Evolutionary conservation across 2,329 filamentous ascomycete genomes (phyloP).

Genomic region (Orbilia ellipsospora): DNA sequence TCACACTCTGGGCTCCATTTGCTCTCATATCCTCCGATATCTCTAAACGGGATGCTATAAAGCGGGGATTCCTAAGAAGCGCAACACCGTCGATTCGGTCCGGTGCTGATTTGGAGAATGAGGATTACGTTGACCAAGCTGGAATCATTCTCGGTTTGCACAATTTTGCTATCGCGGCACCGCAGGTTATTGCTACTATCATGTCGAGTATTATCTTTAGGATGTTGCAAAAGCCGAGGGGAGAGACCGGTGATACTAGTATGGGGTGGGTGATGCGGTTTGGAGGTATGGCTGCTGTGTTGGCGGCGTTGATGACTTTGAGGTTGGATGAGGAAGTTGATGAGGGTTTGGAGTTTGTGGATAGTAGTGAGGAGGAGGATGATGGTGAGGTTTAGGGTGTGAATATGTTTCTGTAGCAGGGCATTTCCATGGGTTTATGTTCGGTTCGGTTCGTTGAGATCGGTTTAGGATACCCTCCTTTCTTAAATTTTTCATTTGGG

Average conservation of each 20-base stretch:
- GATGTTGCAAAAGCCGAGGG: slow-evolving; percentile 85
- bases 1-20: slow-evolving; percentile 94
- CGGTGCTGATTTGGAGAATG: slow-evolving; percentile 21
- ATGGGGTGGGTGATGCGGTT: slow-evolving; percentile 87
- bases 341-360: slow-evolving; percentile 52
- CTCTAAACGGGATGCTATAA: slow-evolving; percentile 78
- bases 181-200: slow-evolving; percentile 89
- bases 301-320: slow-evolving; percentile 78
- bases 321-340: slow-evolving; percentile 72
- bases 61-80: slow-evolving; percentile 62
- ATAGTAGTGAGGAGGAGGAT: slow-evolving; percentile 50
- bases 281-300: slow-evolving; percentile 80
- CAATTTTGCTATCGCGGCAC: slow-evolving; percentile 91
- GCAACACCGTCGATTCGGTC: slow-evolving; percentile 21
- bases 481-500: not conserved
- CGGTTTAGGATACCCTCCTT: not conserved
- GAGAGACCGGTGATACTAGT: slow-evolving; percentile 83
- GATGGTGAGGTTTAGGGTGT: slow-evolving; percentile 25
- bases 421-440: not conserved
- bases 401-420: not conserved
- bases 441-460: not conserved
- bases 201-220: slow-evolving; percentile 86
- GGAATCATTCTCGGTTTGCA: slow-evolving; percentile 94
- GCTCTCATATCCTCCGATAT: slow-evolving; percentile 95
- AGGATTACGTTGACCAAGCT: slow-evolving; percentile 70